A percentile compares a stretch with the other conserved stretches of the same genome.
Evolutionary conservation across 2,329 filamentous ascomycete species (phyloP).

Genomic region (Pseudogymnoascus verrucosus): DNA sequence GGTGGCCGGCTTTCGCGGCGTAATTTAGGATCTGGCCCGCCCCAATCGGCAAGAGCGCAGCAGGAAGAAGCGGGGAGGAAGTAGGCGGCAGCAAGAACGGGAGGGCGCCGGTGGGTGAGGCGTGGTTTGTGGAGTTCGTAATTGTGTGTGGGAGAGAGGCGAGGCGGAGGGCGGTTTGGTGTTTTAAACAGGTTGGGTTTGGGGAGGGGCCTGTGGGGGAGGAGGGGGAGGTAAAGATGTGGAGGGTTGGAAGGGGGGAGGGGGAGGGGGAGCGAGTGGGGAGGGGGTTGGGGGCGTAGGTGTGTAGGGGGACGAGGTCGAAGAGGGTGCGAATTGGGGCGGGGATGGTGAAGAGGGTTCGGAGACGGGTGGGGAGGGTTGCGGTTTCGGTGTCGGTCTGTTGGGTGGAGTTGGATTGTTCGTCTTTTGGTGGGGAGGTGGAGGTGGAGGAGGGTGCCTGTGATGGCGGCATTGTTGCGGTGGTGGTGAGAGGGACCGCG

Average conservation of each 20-base stretch:
- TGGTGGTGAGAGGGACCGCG: neutral
- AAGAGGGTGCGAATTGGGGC: neutral
- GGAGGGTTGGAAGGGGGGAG: too few relatives aligned
- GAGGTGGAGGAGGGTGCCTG: neutral
- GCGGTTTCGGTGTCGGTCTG: neutral
- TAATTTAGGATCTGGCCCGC: conserved; percentile 64
- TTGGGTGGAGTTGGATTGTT: neutral
- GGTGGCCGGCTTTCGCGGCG: conserved; percentile 32
- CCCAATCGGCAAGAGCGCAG: conserved; percentile 40
- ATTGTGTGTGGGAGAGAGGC: conserved; percentile 58
- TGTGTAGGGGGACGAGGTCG: too few relatives aligned
- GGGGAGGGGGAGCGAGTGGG: too few relatives aligned
- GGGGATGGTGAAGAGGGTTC: neutral
- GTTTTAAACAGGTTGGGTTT: neutral
- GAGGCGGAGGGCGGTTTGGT: conserved; percentile 74
- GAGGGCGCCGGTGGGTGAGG: conserved; percentile 78
- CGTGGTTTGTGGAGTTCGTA: conserved; percentile 79
- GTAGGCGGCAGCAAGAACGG: conserved; percentile 68
- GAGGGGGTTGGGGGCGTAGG: too few relatives aligned
- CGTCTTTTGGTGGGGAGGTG: neutral
- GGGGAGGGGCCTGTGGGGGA: neutral
- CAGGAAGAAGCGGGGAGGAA: conserved; percentile 23
- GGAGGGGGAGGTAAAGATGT: too few relatives aligned
- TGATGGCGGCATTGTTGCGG: neutral
- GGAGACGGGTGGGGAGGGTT: neutral